Evolutionary conservation across 208 protist species (phyloP), one percentile per base, ranked within the genome.

Genomic region (Leishmania aethiopica): DNA sequence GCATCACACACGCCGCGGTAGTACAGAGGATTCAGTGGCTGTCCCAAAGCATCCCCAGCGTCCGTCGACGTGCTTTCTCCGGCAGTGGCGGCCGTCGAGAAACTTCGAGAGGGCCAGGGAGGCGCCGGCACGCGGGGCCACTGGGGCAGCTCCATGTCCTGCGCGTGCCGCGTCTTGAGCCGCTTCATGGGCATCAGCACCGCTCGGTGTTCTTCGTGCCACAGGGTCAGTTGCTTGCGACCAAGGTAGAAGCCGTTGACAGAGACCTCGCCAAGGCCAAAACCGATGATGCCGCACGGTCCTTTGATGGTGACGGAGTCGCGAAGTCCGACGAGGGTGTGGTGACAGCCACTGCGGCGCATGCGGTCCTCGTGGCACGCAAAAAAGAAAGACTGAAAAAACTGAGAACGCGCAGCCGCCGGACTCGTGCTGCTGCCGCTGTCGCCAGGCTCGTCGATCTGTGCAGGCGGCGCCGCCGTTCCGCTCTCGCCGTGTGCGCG

Each of bases 231-330:
- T 59, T 95, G 93, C 84, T 95, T 95, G 49, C 82, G 84, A 1
- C 94, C 92, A 3, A 97, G 78, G 79, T 87, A 88, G 71, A 93
- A 97, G 60, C 94, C 94, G 32, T 83, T 88, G 17, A 97, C 85
- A 45, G 85, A 40, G 17, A 89, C 84, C 83, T 97, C 94, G 71
- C 91, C 92, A 25, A 93, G 79, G 40, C 92, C 91, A 73, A 95
- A 87, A 25, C 94, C 94, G 45, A 95, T 85, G 17, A 95, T 45
- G 40, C 88, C 89, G 78, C 92, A 97, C 47, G 94, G 94, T 25
- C 94, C 94, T 67, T 95, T 90, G 55, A 97, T 88, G 28, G 91
- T 92, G 40, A 95, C 85, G 25, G 91, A 81, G 47, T 84, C 86
- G 10, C 80, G 85, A 60, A 95, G 81, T 35, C 88, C 86, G 37